Percentiles rank a stretch among this genome's conserved stretches.
Conservation (phyloP, 352 stramenopile genomes). For the Phytopythium oedochilum region DNA sequence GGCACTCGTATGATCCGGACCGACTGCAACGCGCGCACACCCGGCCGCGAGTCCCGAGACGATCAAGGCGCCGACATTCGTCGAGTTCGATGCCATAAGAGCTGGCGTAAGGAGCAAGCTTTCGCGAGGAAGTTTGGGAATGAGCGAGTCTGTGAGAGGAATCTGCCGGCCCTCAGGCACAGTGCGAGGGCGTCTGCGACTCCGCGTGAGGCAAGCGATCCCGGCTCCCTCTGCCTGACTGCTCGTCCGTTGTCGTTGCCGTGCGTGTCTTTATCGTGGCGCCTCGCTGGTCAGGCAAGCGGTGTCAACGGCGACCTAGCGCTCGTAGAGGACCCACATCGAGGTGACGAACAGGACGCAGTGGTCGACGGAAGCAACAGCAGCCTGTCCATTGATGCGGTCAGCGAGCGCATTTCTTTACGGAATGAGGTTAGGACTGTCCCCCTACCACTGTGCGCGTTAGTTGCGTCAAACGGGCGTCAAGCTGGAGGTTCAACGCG, state of each 20-base stretch:
- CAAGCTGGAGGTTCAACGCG: background rate
- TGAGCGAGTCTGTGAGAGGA: too few species aligned
- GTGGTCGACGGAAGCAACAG: too few species aligned
- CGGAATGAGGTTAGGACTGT: too few species aligned
- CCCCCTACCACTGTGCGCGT: too few species aligned
- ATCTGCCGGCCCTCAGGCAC: too few species aligned
- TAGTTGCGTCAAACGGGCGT: too few species aligned
- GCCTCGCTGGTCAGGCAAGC: background rate
- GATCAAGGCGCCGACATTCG: slow-evolving; percentile 27
- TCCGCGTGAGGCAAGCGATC: background rate
- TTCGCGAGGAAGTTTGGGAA: background rate
- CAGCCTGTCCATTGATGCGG: too few species aligned
- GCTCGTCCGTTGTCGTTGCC: background rate
- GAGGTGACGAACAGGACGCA: background rate
- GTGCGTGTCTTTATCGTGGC: background rate
- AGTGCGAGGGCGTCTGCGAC: background rate
- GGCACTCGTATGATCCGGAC: slow-evolving; percentile 83
- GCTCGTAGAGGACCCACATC: too few species aligned
- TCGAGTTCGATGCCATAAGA: background rate
- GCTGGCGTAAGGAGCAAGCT: too few species aligned
- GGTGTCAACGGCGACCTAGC: background rate
- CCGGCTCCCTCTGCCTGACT: background rate
- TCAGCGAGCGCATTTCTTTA: background rate
- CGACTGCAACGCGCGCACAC: slow-evolving; percentile 39
- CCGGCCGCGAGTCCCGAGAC: slow-evolving; percentile 33